Base-by-base conservation (phyloP, 176 grass and related monocot species). In the Olyra latifolia region DNA sequence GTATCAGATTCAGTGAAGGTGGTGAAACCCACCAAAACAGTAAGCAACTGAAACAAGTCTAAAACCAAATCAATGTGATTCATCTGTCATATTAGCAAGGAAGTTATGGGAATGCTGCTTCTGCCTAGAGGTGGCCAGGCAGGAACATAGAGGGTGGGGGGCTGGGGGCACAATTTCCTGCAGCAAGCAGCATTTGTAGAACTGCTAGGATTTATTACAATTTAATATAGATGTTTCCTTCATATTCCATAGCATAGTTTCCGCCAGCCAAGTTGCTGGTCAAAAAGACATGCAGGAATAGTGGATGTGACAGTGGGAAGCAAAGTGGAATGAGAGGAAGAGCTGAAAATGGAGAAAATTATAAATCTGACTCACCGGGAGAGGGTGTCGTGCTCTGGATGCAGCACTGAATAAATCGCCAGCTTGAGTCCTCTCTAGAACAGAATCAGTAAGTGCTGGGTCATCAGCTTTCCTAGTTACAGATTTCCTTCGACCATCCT, bases 401-500 rank as follows among this genome's bases (percentile, higher is more conserved):
- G 95, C 74, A 64, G 78, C 92, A 89, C 80, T 95, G 82, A 98
- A 98, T 62, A 98, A 69, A 74, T 98, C 95, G 49, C 95, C 95
- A 46, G 95, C 92, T 83, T 98, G 95, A 72, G 85, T 97, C 64
- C 75, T 94, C 89, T 92, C 91, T 72, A 64, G 87, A 77, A 94
- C 90, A 71, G 89, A 92, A 72, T 90, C 85, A 28, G 68, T 9
- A 63, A 66, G 19, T 63, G 80, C 19, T 39, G 88, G 62, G 53
- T 92, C 85, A 72, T 94, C 95, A 40, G 76, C 85, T 87, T 91
- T 92, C 87, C 85, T 87, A 83, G 84, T 93, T 63, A 93, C 84
- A 78, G 95, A 98, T 89, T 90, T 98, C 65, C 95, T 91, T 64
- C 88, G 82, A 41, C 95, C 95, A 87, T 95, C 92, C 81, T 94